Percentiles rank a stretch among this genome's conserved stretches.
These are phyloP conservation scores for Pythium pectinolyticum DNA, from an alignment of 352 stramenopile species.

Conservation along the genomic window DNA sequence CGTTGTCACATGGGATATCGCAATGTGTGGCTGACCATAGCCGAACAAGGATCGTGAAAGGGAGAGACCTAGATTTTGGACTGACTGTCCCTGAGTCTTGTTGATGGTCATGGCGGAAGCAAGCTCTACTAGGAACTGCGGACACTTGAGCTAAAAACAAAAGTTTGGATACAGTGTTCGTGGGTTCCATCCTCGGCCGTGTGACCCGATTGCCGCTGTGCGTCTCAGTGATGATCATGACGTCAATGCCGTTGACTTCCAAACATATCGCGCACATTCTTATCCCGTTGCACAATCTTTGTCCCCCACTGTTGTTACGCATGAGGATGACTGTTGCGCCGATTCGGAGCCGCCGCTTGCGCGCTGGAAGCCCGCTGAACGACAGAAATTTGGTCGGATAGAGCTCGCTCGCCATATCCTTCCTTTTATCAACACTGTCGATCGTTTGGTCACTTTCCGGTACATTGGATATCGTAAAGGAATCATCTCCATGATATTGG, in stretches of 20 bases:
- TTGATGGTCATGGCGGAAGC: slow-evolving; percentile 11
- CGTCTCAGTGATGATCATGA: background rate
- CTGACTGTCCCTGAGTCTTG: slow-evolving; percentile 7
- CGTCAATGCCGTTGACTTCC: background rate
- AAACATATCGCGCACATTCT: background rate
- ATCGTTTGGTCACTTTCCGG: too few relatives aligned
- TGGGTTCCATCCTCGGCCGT: background rate
- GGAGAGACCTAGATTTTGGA: background rate
- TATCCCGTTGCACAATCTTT: background rate
- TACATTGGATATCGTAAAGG: too few relatives aligned
- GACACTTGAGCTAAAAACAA: background rate
- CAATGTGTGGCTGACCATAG: slow-evolving; percentile 6
- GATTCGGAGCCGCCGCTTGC: background rate
- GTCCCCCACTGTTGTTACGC: background rate
- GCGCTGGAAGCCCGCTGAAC: background rate
- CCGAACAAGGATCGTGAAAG: slow-evolving; percentile 1
- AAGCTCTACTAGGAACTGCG: slow-evolving; percentile 6
- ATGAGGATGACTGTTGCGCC: background rate
- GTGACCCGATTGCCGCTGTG: background rate
- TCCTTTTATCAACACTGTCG: too few relatives aligned
- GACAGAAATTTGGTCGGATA: too few relatives aligned
- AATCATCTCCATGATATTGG: too few relatives aligned
- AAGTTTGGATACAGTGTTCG: background rate
- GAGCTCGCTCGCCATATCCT: too few relatives aligned
- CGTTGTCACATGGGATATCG: background rate